These are phyloP conservation scores for Remersonia thermophila DNA, from an alignment of 2,329 filamentous ascomycete genomes.

Conservation along the genomic window DNA sequence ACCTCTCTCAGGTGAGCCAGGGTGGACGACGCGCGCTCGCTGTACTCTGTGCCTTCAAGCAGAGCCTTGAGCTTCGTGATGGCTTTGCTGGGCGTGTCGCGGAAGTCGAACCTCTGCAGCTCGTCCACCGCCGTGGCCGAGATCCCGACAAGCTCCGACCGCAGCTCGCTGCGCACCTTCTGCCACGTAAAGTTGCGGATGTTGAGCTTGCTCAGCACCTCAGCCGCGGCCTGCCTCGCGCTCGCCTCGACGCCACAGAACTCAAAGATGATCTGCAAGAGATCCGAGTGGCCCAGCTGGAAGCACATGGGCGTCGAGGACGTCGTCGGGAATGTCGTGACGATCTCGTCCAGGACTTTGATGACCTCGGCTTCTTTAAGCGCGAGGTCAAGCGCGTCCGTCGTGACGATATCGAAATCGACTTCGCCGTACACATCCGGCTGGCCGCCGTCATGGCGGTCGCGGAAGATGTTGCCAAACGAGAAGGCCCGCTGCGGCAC, in stretches of 20 bases:
- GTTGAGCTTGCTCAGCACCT: constrained; percentile 77
- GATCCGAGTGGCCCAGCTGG: constrained; percentile 75
- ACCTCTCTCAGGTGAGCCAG: constrained; percentile 74
- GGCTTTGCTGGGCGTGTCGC: constrained; percentile 45
- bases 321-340: constrained; percentile 66
- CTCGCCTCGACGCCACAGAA: constrained; percentile 66
- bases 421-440: constrained; percentile 77
- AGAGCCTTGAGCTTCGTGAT: constrained; percentile 46
- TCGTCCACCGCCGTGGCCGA: constrained; percentile 86
- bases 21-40: constrained; percentile 61
- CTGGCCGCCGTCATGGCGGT: constrained; percentile 65
- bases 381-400: constrained; percentile 66
- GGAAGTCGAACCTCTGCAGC: constrained; percentile 71
- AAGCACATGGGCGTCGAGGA: constrained; percentile 68
- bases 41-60: constrained; percentile 52
- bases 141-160: constrained; percentile 68
- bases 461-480: constrained; percentile 80
- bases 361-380: constrained; percentile 88
- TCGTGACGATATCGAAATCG: constrained; percentile 91
- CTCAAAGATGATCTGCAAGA: constrained; percentile 81
- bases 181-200: constrained; percentile 70
- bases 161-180: constrained; percentile 69
- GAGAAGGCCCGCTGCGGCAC: constrained; percentile 66
- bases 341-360: constrained; percentile 87
- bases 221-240: constrained; percentile 61